Percentiles rank a stretch among this genome's conserved stretches.
Evolutionary conservation across 768 basidiomycete genomes (phyloP).

Genomic region (Filobasidium floriforme): DNA sequence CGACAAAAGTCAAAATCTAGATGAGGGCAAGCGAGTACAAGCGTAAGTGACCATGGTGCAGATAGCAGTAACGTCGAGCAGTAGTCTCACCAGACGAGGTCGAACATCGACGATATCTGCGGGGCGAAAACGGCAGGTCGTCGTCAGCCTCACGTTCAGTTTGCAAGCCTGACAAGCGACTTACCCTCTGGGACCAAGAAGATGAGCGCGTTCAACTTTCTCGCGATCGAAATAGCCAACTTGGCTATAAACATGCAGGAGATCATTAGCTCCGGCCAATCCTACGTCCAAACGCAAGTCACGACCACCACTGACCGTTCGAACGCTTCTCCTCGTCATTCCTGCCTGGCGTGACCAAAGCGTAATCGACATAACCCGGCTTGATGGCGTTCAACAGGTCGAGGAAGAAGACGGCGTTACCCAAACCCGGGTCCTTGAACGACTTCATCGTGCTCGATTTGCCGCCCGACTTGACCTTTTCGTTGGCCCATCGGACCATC

Average conservation of each 20-base stretch:
- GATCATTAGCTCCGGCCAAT: constrained; percentile 17
- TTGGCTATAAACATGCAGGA: constrained; percentile 56
- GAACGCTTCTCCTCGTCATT: constrained; percentile 80
- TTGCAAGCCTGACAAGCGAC: not conserved
- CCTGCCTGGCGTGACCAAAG: constrained; percentile 55
- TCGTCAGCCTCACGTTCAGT: not conserved
- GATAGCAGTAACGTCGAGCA: not conserved
- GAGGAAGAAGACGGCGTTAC: constrained; percentile 85
- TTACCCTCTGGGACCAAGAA: constrained; percentile 84
- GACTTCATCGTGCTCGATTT: constrained; percentile 59
- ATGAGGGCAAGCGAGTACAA: not conserved
- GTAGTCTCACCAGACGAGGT: constrained; percentile 65
- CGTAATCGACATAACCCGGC: constrained; percentile 91
- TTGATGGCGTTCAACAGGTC: constrained; percentile 82
- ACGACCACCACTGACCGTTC: constrained; percentile 60
- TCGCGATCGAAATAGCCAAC: constrained; percentile 94
- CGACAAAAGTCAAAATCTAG: constrained; percentile 91
- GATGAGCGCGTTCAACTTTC: constrained; percentile 92
- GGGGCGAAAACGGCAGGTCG: not conserved
- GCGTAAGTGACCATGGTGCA: not conserved
- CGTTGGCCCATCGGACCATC: constrained; percentile 93
- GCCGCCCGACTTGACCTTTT: constrained; percentile 60
- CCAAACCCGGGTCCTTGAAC: constrained; percentile 86
- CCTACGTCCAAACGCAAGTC: not conserved
- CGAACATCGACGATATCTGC: constrained; percentile 77